Evolutionary conservation across 345 rosid genomes (phyloP).

Genomic region (Crucihimalaya himalaica): DNA sequence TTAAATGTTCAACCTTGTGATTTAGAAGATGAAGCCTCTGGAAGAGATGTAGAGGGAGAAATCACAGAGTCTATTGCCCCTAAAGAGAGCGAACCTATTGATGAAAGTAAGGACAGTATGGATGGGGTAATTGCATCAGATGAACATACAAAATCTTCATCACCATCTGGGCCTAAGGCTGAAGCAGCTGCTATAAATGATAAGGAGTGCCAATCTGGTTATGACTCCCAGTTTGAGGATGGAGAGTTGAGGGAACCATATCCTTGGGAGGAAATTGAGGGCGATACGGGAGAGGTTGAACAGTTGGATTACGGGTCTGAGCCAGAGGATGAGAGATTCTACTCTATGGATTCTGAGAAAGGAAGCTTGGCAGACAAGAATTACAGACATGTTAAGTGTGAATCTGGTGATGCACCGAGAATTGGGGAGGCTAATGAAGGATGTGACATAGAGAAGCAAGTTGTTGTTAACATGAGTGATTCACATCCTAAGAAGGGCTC

Average conservation of each 20-base stretch:
- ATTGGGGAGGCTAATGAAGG: constrained; percentile 25
- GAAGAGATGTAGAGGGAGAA: constrained; percentile 23
- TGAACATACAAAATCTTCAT: constrained; percentile 8
- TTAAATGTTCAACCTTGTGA: constrained; percentile 54
- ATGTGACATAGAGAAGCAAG: constrained; percentile 39
- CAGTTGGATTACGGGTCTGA: constrained; percentile 63
- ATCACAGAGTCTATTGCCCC: constrained; percentile 16
- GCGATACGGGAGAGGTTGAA: constrained; percentile 44
- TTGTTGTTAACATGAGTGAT: constrained; percentile 35
- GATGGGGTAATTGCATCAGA: constrained; percentile 33
- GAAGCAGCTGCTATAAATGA: constrained; percentile 24
- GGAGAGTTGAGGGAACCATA: constrained; percentile 69
- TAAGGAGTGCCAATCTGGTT: constrained; percentile 52
- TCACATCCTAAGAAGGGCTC: constrained; percentile 35
- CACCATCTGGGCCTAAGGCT: constrained; percentile 4
- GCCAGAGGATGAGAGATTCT: constrained; percentile 47
- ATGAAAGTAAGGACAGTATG: constrained; percentile 1
- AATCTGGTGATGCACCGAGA: constrained; percentile 15
- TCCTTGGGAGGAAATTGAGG: constrained; percentile 51
- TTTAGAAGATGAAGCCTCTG: constrained; percentile 25
- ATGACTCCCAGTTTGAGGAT: constrained; percentile 76
- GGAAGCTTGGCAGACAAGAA: constrained; percentile 22
- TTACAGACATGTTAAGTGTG: constrained; percentile 14
- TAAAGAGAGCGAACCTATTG: constrained; percentile 17
- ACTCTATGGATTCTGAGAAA: constrained; percentile 36